Evolutionary conservation across 208 protist species (phyloP).

Genomic region (Crithidia acanthocephali): DNA sequence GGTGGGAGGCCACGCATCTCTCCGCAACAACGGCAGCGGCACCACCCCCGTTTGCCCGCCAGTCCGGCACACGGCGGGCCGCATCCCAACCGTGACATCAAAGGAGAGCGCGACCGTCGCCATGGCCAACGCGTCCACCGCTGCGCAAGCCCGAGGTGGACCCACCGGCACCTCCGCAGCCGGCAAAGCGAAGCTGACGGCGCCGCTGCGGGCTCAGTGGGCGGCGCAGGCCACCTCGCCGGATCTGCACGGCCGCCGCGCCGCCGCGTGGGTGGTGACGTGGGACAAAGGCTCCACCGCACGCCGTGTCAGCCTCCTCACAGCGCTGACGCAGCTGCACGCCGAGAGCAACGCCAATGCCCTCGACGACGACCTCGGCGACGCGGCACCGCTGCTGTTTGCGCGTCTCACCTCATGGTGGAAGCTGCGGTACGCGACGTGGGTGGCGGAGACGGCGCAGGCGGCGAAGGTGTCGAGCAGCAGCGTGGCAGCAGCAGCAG

Average conservation of each 20-base stretch:
- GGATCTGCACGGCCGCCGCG: constrained; percentile 47
- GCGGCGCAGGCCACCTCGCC: constrained; percentile 31
- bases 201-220: constrained; percentile 11
- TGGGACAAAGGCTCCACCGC: constrained; percentile 70
- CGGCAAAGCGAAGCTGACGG: not conserved
- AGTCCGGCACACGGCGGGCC: not conserved
- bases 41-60: not conserved
- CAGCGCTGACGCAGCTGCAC: constrained; percentile 69
- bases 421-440: constrained; percentile 65
- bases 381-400: constrained; percentile 79
- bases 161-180: not conserved
- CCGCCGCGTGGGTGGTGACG: constrained; percentile 56
- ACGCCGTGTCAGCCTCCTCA: constrained; percentile 63
- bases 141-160: not conserved
- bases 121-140: not conserved
- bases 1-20: constrained; percentile 1
- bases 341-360: constrained; percentile 59
- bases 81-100: not conserved
- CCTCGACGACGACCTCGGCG: constrained; percentile 76
- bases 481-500: not conserved
- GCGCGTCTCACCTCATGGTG: constrained; percentile 86
- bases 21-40: not conserved
- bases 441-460: constrained; percentile 5
- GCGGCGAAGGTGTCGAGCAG: not conserved
- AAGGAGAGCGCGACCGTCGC: not conserved